Base-by-base conservation (phyloP, 1,284 basidiomycete genomes). In the Peniophora sp. region DNA sequence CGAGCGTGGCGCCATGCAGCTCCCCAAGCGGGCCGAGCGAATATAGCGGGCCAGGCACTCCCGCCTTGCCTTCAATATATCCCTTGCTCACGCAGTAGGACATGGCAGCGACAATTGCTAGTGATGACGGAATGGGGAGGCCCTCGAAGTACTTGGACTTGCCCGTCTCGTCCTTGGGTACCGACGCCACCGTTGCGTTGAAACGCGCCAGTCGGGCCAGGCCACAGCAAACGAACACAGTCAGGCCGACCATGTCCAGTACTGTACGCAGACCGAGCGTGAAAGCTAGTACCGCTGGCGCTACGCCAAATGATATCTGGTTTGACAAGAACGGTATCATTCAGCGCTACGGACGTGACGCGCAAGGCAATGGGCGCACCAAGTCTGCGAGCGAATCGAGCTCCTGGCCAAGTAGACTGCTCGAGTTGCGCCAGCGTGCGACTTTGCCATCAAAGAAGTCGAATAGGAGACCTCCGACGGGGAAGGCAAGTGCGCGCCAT, bases 391-490 rank as follows among this genome's bases (percentile, higher is more conserved):
- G 74, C 66, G 88, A 92, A 72, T 99, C 97, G 51, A 99, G 77
- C 67, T 99, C 97, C 69, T 99, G 97, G 1, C 97, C 97, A n/a
- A 99, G 76, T 83, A 99, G 88, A 59, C 90, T 94, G 54, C 84
- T 90, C 51, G 92, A 92, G 55, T 93, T 95, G 65, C 93, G 84
- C 95, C 95, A 98, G 56, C 97, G 75, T 17, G 97, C 97, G 24
- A 99, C 92, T 69, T 97, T 98, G 50, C 97, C 97, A 64, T 99
- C 97, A 46, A 99, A 72, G 58, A 97, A 92, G 69, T 99, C 97
- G 69, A 99, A 99, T 73, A 97, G 86, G 58, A 97, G 86, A n/a
- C 97, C 97, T 23, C 90, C 89, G 49, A 98, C 74, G 14, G 97
- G 97, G 62, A 96, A 85, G 50, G 79, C 73, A 54, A 97, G 82